Evolutionary conservation across 83 land plant genomes (phyloP).

Genomic region (Picea abies): DNA sequence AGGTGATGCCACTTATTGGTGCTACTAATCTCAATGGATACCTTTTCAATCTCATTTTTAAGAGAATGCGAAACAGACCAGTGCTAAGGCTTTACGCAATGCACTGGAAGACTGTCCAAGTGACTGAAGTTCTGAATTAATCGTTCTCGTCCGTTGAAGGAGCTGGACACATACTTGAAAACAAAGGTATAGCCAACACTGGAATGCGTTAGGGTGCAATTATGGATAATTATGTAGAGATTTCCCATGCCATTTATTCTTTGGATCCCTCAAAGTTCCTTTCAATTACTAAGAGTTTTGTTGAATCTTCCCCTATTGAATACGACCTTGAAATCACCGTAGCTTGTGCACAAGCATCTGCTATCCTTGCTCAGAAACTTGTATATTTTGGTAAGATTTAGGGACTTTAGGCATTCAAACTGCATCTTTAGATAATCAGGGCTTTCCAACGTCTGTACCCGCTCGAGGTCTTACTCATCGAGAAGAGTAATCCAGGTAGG

Average conservation of each 20-base stretch:
- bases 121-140: constrained; percentile 46
- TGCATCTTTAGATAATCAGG: neutral
- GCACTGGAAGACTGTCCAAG: constrained; percentile 65
- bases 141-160: constrained; percentile 43
- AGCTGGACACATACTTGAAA: constrained; percentile 17
- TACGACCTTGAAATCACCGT: constrained; percentile 33
- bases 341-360: constrained; percentile 45
- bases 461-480: neutral
- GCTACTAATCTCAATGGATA: constrained; percentile 47
- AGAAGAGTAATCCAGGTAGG: neutral
- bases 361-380: constrained; percentile 47
- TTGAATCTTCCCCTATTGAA: constrained; percentile 26
- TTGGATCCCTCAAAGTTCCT: constrained; percentile 47
- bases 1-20: constrained; percentile 73
- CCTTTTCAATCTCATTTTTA: constrained; percentile 53
- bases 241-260: constrained; percentile 9
- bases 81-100: constrained; percentile 34
- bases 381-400: neutral
- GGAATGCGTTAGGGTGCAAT: constrained; percentile 46
- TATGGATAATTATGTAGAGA: constrained; percentile 23
- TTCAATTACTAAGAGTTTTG: constrained; percentile 34
- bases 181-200: constrained; percentile 37
- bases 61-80: constrained; percentile 51
- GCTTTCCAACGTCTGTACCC: neutral
- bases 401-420: neutral